phyloP scores from a whole-genome alignment of 805 yeast species.

The Hanseniaspora lindneri region DNA sequence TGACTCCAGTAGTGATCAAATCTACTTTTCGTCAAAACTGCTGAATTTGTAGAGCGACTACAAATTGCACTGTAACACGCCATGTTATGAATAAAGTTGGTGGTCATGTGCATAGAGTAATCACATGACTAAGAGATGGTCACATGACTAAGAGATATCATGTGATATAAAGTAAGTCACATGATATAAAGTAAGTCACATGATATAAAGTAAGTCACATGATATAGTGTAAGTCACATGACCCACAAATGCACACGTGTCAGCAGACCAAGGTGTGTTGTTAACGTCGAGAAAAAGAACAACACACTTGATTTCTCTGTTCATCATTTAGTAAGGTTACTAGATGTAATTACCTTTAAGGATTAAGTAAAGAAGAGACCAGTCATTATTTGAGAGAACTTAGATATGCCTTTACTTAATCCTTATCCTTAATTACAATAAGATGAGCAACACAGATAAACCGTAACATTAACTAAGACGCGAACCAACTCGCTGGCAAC shows the following conservation, averaged over 20 bases:
- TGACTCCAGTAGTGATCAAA: no score
- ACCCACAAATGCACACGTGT: neutral
- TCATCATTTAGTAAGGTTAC: neutral
- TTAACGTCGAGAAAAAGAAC: neutral
- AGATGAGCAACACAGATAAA: neutral
- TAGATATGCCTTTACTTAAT: neutral
- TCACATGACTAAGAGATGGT: neutral
- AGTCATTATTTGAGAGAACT: neutral
- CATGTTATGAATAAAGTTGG: neutral
- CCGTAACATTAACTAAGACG: neutral
- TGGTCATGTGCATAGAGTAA: neutral
- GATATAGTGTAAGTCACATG: neutral
- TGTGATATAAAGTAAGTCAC: neutral
- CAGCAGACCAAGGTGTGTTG: neutral
- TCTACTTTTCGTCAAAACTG: no score
- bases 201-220: neutral
- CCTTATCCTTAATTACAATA: neutral
- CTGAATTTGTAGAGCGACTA: no score
- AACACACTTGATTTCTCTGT: neutral
- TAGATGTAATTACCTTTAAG: neutral
- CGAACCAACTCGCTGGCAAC: neutral
- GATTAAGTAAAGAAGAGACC: neutral
- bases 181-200: neutral
- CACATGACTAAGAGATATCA: neutral
- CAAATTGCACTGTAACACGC: no score